phyloP scores from a whole-genome alignment of 1,284 basidiomycete genomes.

The Amylostereum areolatum region DNA sequence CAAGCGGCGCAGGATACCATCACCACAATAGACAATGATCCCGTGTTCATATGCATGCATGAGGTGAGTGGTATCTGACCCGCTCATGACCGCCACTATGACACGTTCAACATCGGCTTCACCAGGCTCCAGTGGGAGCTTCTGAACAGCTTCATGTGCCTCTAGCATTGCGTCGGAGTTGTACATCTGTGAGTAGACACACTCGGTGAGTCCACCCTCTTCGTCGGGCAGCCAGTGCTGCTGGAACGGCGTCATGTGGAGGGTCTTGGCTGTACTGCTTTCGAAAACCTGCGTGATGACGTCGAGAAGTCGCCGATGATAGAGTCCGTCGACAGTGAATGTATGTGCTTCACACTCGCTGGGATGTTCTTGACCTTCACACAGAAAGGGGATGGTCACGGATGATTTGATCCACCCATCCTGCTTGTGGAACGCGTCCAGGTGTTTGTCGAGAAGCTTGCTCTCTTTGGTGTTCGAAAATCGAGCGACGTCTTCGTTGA shows the following conservation, averaged over 20 bases:
- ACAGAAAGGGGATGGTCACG: not conserved
- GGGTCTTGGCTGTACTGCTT: slow-evolving; percentile 2
- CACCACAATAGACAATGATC: slow-evolving; percentile 14
- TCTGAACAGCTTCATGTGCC: slow-evolving; percentile 18
- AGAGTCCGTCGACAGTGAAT: not conserved
- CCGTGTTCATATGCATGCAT: slow-evolving; percentile 17
- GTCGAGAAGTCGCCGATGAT: slow-evolving; percentile 11
- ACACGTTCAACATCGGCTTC: slow-evolving; percentile 15
- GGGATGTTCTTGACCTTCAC: not conserved
- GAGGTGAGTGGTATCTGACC: slow-evolving; percentile 24
- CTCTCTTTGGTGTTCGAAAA: slow-evolving; percentile 8
- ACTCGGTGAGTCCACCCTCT: not conserved
- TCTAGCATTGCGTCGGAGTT: slow-evolving; percentile 13
- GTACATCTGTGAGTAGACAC: slow-evolving; percentile 1
- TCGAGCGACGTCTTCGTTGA: not conserved
- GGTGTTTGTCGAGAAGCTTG: slow-evolving; percentile 2
- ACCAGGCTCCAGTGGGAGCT: slow-evolving; percentile 7
- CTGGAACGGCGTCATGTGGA: slow-evolving; percentile 12
- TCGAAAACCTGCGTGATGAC: slow-evolving; percentile 11
- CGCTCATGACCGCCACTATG: slow-evolving; percentile 20
- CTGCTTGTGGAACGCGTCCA: not conserved
- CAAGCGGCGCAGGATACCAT: slow-evolving; percentile 14
- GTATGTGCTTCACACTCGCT: not conserved
- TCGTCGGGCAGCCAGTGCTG: slow-evolving; percentile 1
- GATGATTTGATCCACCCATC: slow-evolving; percentile 1